A percentile compares a stretch with the other conserved stretches of the same genome.
Evolutionary conservation across 306 rosid species (phyloP).

Genomic region (Fragaria ananassa): DNA sequence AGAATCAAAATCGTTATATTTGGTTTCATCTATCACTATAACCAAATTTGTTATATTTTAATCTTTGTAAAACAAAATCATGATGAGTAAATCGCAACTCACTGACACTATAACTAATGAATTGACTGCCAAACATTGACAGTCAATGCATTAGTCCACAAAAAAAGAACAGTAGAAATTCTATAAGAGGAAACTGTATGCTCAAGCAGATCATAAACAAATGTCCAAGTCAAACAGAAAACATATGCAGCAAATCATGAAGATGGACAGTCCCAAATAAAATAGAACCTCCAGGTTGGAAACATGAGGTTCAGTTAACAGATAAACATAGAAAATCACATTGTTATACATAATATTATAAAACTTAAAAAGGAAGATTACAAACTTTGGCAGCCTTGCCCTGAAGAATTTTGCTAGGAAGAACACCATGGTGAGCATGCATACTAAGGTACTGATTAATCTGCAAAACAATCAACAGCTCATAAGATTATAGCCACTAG

Average conservation of each 20-base stretch:
- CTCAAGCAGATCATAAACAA: background rate
- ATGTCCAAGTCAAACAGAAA: constrained; percentile 3
- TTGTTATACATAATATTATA: background rate
- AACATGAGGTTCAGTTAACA: background rate
- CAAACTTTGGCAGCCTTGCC: constrained; percentile 80
- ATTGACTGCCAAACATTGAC: background rate
- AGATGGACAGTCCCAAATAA: background rate
- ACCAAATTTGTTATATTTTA: background rate
- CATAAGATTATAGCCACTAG: constrained; percentile 1
- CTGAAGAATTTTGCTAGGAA: constrained; percentile 73
- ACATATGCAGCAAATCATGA: background rate
- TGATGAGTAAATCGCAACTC: background rate
- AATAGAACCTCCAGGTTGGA: background rate
- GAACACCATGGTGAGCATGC: constrained; percentile 67
- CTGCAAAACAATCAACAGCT: constrained; percentile 42
- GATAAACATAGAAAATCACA: background rate
- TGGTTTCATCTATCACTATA: background rate
- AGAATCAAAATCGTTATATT: constrained; percentile 6
- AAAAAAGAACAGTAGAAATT: background rate
- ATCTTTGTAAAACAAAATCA: background rate
- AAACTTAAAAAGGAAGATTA: constrained; percentile 17
- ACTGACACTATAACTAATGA: no score
- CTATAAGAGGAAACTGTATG: background rate
- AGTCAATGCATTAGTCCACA: background rate
- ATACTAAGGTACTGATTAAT: constrained; percentile 72